Evolutionary conservation across 176 grass and related monocot species (phyloP), one percentile per base, ranked within the genome.

Genomic region (Hordeum marinum): DNA sequence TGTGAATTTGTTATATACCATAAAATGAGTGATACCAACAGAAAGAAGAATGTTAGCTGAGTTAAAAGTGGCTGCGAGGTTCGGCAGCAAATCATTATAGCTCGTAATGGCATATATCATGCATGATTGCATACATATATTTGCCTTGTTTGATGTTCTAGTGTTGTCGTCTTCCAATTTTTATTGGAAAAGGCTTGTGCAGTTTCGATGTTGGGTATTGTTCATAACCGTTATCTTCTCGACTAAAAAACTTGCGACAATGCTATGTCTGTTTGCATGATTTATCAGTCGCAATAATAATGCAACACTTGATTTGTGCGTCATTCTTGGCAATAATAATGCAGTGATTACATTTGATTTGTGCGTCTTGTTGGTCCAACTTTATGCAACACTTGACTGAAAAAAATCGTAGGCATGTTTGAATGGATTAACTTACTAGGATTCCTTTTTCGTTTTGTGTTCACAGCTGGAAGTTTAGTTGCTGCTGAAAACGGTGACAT

Each of bases 401-500:
- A 35, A 31, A 25, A 59, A 21, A 45, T 45, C 12, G 9, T 24
- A 26, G 14, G 4, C 32, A 72, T 76, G 13, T 52, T 43, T 74
- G 29, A 37, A 80, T 74, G 68, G 45, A 72, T 80, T 25, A 40
- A n/a, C 68, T 62, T 64, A 18, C 9, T 79, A 41, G 12, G 73
- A 26, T 73, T 55, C 34, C 72, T 23, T 48, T 12, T 75, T 52
- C 75, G 29, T 4, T 62, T 68, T 17, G 72, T 20, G 15, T 50
- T 69, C 80, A 63, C 29, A 42, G 23, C 17, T 71, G 31, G 62
- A 82, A 72, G 23, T 77, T 52, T 63, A 82, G 12, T 26, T 83
- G 43, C 31, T 65, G 50, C 62, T 15, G 73, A 78, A 76, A 65
- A 65, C 64, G 29, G 10, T 72, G 42, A 77, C 82, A 72, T 86